Percentiles rank a stretch among this genome's conserved stretches.
phyloP scores from a whole-genome alignment of 176 grass and related monocot species.

The Avena insularis region DNA sequence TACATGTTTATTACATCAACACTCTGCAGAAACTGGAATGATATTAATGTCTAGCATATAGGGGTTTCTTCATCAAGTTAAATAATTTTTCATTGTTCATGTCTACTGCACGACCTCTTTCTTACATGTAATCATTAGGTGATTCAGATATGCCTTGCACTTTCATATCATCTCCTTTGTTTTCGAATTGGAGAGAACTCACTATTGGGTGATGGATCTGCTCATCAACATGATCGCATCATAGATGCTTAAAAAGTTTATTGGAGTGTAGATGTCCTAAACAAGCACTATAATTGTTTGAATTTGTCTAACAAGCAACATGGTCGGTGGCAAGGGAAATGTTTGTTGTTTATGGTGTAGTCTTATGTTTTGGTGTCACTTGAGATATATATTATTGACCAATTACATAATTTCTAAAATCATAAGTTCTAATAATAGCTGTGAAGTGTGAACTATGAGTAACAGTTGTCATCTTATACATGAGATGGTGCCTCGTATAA shows the following conservation, averaged over 20 bases:
- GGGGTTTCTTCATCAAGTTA: no score
- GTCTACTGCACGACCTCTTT: neutral
- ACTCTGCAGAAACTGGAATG: neutral
- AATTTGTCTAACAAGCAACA: neutral
- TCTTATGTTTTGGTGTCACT: neutral
- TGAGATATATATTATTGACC: neutral
- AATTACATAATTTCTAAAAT: neutral
- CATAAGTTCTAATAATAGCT: neutral
- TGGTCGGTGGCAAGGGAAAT: neutral
- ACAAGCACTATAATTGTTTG: neutral
- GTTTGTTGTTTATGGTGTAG: neutral
- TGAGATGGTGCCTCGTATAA: neutral
- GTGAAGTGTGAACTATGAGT: neutral
- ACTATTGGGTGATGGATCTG: conserved; percentile 13
- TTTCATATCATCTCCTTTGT: conserved; percentile 8
- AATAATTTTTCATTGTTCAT: neutral
- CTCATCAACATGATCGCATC: conserved; percentile 18
- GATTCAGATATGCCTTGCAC: neutral
- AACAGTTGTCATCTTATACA: conserved; percentile 1
- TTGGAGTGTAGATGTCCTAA: conserved; percentile 5
- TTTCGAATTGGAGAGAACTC: conserved; percentile 22
- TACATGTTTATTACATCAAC: neutral
- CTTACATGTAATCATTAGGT: no score
- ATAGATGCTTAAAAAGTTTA: neutral
- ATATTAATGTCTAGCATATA: neutral